A percentile compares a stretch with the other conserved stretches of the same genome.
phyloP scores from a whole-genome alignment of 1,139 yeast species.

The Candida dubliniensis region DNA sequence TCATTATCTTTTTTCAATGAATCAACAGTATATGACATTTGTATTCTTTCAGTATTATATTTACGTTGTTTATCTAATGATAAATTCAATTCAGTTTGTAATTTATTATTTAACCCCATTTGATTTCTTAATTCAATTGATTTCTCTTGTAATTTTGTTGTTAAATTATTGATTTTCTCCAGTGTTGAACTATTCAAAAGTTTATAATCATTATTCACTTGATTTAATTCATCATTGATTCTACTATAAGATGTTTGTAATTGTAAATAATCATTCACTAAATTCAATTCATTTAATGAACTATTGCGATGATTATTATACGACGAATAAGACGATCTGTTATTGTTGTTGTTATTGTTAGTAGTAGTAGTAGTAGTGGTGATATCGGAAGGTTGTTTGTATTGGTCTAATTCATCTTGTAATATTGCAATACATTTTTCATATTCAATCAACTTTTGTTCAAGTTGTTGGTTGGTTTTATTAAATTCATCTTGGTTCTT shows the following conservation, averaged over 20 bases:
- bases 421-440: constrained; percentile 33
- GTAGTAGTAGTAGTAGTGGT: too few species aligned
- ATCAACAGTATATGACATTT: constrained; percentile 43
- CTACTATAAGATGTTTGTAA: constrained; percentile 10
- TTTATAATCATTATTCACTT: constrained; percentile 14
- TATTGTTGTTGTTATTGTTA: constrained; percentile 12
- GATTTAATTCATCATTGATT: too few species aligned
- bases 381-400: constrained; percentile 6
- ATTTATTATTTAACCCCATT: constrained; percentile 22
- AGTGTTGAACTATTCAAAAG: constrained; percentile 27
- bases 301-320: constrained; percentile 1
- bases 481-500: constrained; percentile 21
- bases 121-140: constrained; percentile 23
- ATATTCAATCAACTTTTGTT: constrained; percentile 32
- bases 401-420: constrained; percentile 31
- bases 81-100: constrained; percentile 33
- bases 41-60: constrained; percentile 50
- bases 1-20: constrained; percentile 38
- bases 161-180: constrained; percentile 28
- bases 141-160: constrained; percentile 28
- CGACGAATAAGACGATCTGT: constrained; percentile 4
- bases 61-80: constrained; percentile 51
- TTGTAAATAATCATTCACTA: constrained; percentile 10
- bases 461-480: constrained; percentile 13
- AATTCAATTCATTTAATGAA: constrained; percentile 5